Evolutionary conservation across 1,284 basidiomycete species (phyloP).

Genomic region (Xerocomus minutiporus): DNA sequence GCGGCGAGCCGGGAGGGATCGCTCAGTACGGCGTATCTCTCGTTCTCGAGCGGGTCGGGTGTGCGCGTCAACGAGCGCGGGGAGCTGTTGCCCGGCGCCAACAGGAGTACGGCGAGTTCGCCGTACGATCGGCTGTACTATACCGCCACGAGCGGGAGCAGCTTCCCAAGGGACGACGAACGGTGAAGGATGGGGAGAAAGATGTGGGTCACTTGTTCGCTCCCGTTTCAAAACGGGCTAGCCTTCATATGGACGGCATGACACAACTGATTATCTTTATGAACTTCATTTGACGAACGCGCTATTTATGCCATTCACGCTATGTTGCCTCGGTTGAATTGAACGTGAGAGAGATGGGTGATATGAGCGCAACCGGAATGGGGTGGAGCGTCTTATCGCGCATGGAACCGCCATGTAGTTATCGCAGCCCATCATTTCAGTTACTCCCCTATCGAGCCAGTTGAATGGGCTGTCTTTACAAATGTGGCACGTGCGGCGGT

Average conservation of each 20-base stretch:
- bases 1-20: conserved; percentile 8
- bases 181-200: background rate
- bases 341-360: background rate
- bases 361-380: background rate
- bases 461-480: too few species aligned
- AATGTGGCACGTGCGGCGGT: too few species aligned
- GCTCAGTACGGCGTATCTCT: conserved; percentile 26
- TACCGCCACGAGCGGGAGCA: conserved; percentile 15
- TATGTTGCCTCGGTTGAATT: background rate
- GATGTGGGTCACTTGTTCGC: background rate
- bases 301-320: conserved; percentile 28
- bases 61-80: conserved; percentile 29
- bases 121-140: conserved; percentile 14
- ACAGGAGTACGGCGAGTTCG: conserved; percentile 5
- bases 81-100: conserved; percentile 17
- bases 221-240: background rate
- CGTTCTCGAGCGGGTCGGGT: conserved; percentile 22
- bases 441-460: too few species aligned
- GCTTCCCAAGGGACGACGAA: conserved; percentile 5
- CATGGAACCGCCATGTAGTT: background rate
- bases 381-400: background rate
- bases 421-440: background rate
- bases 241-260: background rate
- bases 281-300: conserved; percentile 14
- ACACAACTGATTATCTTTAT: conserved; percentile 23